A percentile compares a stretch with the other conserved stretches of the same genome.
These are phyloP conservation scores for Trichoderma oligosporum DNA, from an alignment of 2,329 filamentous ascomycete species.

Conservation along the genomic window DNA sequence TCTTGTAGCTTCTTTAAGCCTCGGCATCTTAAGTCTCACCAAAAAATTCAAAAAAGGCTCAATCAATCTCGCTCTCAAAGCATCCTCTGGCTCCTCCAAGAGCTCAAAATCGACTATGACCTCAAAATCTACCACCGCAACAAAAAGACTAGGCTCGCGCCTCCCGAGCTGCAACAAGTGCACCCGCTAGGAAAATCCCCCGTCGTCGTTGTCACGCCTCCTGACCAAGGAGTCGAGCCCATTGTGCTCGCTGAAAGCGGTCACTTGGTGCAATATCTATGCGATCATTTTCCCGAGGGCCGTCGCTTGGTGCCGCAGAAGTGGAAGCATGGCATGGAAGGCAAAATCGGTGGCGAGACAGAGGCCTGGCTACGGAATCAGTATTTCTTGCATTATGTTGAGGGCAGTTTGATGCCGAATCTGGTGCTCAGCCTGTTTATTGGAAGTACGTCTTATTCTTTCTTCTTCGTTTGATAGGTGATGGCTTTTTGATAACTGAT, in stretches of 20 bases:
- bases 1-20: too few relatives aligned
- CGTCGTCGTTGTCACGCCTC: slow-evolving; percentile 60
- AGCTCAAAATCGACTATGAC: slow-evolving; percentile 74
- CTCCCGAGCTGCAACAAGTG: slow-evolving; percentile 68
- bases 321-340: slow-evolving; percentile 57
- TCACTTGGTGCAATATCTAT: slow-evolving; percentile 76
- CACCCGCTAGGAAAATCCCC: slow-evolving; percentile 89
- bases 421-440: slow-evolving; percentile 63
- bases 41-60: slow-evolving; percentile 62
- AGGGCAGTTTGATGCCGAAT: slow-evolving; percentile 76
- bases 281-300: slow-evolving; percentile 55
- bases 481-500: too few relatives aligned
- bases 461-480: too few relatives aligned
- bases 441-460: slow-evolving; percentile 37
- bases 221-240: slow-evolving; percentile 38
- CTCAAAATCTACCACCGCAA: slow-evolving; percentile 74
- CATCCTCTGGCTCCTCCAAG: slow-evolving; percentile 81
- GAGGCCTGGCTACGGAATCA: slow-evolving; percentile 57
- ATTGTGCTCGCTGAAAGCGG: slow-evolving; percentile 76
- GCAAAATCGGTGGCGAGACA: slow-evolving; percentile 56
- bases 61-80: slow-evolving; percentile 78
- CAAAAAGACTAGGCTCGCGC: slow-evolving; percentile 61
- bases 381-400: slow-evolving; percentile 78
- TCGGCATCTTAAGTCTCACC: background rate
- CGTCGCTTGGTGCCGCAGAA: slow-evolving; percentile 48